Evolutionary conservation across 202 grass and related monocot genomes (phyloP).

Genomic region (Zizania palustris): DNA sequence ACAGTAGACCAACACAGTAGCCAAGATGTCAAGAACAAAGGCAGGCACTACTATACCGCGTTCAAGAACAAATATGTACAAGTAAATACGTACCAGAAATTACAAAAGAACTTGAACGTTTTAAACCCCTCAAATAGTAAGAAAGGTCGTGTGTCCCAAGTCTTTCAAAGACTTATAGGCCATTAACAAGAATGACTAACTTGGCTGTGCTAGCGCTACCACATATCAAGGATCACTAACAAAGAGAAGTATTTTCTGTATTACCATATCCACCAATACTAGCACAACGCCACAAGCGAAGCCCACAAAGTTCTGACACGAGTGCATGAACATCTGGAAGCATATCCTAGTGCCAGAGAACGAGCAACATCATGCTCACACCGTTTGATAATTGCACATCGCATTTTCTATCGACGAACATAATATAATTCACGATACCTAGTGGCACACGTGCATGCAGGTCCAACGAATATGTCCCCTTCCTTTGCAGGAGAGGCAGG

Average conservation of each 20-base stretch:
- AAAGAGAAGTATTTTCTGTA: background rate
- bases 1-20: background rate
- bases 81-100: background rate
- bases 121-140: background rate
- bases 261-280: background rate
- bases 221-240: background rate
- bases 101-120: background rate
- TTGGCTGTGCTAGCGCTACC: background rate
- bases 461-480: constrained; percentile 10
- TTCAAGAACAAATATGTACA: background rate
- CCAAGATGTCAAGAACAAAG: background rate
- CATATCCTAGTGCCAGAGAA: background rate
- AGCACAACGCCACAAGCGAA: too few species aligned
- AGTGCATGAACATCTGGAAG: background rate
- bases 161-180: background rate
- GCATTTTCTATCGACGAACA: background rate
- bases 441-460: background rate
- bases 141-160: background rate
- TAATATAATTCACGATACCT: background rate
- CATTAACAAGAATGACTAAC: background rate
- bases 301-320: background rate
- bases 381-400: background rate
- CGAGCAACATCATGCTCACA: background rate
- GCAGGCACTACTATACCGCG: background rate
- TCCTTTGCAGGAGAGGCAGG: background rate